Evolutionary conservation across 2,329 filamentous ascomycete genomes (phyloP), one percentile per base, ranked within the genome.

Genomic region (Cladosporium sp.): DNA sequence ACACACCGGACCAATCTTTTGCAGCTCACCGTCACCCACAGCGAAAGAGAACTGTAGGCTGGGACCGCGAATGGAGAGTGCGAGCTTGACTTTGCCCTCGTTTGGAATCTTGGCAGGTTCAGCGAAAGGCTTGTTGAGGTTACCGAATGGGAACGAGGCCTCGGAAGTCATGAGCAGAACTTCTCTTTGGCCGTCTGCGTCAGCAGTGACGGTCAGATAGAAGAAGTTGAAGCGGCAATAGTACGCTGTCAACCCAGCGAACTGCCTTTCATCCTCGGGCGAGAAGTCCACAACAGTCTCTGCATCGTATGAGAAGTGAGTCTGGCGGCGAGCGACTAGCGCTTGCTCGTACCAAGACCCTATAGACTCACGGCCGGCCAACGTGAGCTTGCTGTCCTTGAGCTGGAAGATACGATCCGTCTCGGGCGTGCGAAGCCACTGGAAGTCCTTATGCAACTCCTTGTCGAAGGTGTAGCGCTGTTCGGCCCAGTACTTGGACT

Each of bases 161-260:
- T 65, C 63, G 3, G 63, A 65, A 25, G 49, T 53, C 63, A 59
- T 59, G 25, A 65, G 32, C 49, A 65, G 32, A 21, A 65, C 34
- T 25, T 65, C 63, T 23, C 63, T 51, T 23, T 65, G 43, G 28
- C 63, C 63, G 18, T 65, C 63, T 18, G 63, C 63, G 32, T 58
- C 46, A 3, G 63, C 63, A 10, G 63, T 58, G 6, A 65, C 28
- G 5, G 54, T 59, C 5, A 65, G 56, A 14, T 65, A 65, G 28
- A 65, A 65, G 63, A 65, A 65, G 26, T 65, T 65, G 54, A 58
- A 65, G 32, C 63, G 54, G 56, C 63, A 65, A 46, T 65, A 65
- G 63, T 65, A 65, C 18, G 63, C 63, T 10, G 63, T 59, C 25
- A 65, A n/a, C 14, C 63, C 63, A 11, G 63, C 63, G 11, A 65